Evolutionary conservation across 2,329 filamentous ascomycete species (phyloP).

Genomic region (Arthrobotrys megalospora): DNA sequence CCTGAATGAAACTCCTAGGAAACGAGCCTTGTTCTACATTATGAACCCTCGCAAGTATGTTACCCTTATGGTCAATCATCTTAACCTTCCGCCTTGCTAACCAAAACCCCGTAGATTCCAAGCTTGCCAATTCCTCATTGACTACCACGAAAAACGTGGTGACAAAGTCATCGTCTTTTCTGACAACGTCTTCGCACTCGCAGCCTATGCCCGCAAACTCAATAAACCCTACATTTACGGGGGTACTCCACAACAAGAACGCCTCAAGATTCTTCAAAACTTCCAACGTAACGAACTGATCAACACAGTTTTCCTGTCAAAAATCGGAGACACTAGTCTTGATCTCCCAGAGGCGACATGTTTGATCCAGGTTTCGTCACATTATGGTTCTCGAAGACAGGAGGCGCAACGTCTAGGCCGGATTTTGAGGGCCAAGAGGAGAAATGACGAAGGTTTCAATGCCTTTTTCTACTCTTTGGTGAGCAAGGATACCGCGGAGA

Average conservation of each 20-base stretch:
- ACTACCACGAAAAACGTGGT: slow-evolving; percentile 93
- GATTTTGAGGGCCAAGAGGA: slow-evolving; percentile 92
- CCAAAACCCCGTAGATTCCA: slow-evolving; percentile 72
- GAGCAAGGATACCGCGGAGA: slow-evolving; percentile 96
- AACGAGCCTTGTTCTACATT: slow-evolving; percentile 82
- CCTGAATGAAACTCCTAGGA: slow-evolving; percentile 76
- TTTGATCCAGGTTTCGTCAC: slow-evolving; percentile 95
- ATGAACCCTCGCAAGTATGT: slow-evolving; percentile 93
- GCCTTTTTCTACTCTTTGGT: slow-evolving; percentile 99
- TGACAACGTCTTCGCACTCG: slow-evolving; percentile 93
- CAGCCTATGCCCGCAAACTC: slow-evolving; percentile 86
- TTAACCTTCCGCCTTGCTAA: background rate
- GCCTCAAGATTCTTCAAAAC: slow-evolving; percentile 88
- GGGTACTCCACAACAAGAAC: slow-evolving; percentile 86
- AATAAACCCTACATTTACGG: slow-evolving; percentile 93
- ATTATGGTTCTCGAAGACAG: slow-evolving; percentile 96
- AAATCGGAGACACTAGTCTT: slow-evolving; percentile 98
- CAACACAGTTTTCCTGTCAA: slow-evolving; percentile 94
- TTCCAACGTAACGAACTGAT: slow-evolving; percentile 93
- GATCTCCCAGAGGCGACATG: slow-evolving; percentile 97
- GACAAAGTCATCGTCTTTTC: slow-evolving; percentile 99
- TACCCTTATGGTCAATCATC: background rate
- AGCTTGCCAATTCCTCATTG: slow-evolving; percentile 96
- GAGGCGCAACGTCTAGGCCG: slow-evolving; percentile 94
- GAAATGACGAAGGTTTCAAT: slow-evolving; percentile 98